Evolutionary conservation across 305 asterid species (phyloP), one percentile per base, ranked within the genome.

Genomic region (Euphrasia arctica): DNA sequence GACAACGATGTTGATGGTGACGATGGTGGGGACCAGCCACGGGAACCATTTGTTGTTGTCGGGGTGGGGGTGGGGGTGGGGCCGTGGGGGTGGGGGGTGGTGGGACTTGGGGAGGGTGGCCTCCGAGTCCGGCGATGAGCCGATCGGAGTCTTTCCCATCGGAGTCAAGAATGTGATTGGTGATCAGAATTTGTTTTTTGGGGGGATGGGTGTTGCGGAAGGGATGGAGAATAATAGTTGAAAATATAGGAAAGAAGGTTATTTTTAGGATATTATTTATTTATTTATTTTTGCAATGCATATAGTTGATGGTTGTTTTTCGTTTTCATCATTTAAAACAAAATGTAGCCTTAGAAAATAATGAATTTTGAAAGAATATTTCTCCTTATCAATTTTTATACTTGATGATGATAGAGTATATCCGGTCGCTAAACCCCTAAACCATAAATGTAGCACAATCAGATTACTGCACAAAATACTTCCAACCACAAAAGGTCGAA

Each of bases 11-110:
- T 93, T 93, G 76, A 71, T 74, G 31, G 72, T 31, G 11, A 83
- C 60, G 28, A 85, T 75, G 70, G 76, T 51, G 12, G 98, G 98
- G 1, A 90, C 95, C 64, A 84, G 61, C 97, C 98, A 93, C 0
- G 98, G 81, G 52, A 79, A 9, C 96, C 97, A 93, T 75, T 70
- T 81, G 80, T 64, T 73, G 2, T 47, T 47, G 50, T 7, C 11
- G 59, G 71, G 72, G 5, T 74, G 80, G 55, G 58, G 78, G 63
- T 71, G 72, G 3, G 73, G 70, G 36, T 34, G 68, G 8, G 70
- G 76, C 0, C 82, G 71, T 0, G 64, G 74, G 0, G 83, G 69
- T 0, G 66, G 72, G 2, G 79, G 74, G 58, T 54, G 3, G 70
- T 70, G 65, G 79, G 41, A 51, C 12, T 62, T 65, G 14, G 9